A percentile compares a stretch with the other conserved stretches of the same genome.
Evolutionary conservation across 2,329 filamentous ascomycete species (phyloP).

Genomic region (Akanthomyces muscarius): DNA sequence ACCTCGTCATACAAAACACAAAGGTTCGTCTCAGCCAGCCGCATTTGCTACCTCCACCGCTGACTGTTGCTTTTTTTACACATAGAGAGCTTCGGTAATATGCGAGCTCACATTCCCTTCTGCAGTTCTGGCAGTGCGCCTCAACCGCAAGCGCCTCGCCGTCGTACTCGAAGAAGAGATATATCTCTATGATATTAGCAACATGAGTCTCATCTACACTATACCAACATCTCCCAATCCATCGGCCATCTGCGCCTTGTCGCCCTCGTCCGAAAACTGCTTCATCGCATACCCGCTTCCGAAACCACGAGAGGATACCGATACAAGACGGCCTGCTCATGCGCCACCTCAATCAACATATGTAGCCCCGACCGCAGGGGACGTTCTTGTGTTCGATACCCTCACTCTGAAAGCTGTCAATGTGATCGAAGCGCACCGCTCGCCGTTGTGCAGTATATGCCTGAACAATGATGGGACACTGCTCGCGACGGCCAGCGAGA

Average conservation of each 20-base stretch:
- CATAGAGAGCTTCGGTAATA: slow-evolving; percentile 70
- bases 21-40: slow-evolving; percentile 57
- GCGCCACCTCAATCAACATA: slow-evolving; percentile 77
- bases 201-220: slow-evolving; percentile 91
- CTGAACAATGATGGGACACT: slow-evolving; percentile 90
- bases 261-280: slow-evolving; percentile 91
- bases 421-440: slow-evolving; percentile 90
- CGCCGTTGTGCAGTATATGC: slow-evolving; percentile 83
- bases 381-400: slow-evolving; percentile 90
- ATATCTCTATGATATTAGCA: slow-evolving; percentile 97
- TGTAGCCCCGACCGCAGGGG: slow-evolving; percentile 79
- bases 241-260: slow-evolving; percentile 84
- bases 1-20: slow-evolving; percentile 94
- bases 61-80: slow-evolving; percentile 18
- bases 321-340: slow-evolving; percentile 65
- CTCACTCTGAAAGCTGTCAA: slow-evolving; percentile 87
- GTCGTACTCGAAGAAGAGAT: slow-evolving; percentile 95
- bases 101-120: slow-evolving; percentile 98
- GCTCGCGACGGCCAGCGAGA: slow-evolving; percentile 92
- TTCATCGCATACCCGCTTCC: slow-evolving; percentile 92
- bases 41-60: slow-evolving; percentile 15
- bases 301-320: slow-evolving; percentile 59
- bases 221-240: slow-evolving; percentile 94
- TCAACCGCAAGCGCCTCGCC: slow-evolving; percentile 90
- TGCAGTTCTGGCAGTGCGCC: slow-evolving; percentile 86